Evolutionary conservation across 1,139 yeast species (phyloP).

Genomic region (Kodamaea arcana): DNA sequence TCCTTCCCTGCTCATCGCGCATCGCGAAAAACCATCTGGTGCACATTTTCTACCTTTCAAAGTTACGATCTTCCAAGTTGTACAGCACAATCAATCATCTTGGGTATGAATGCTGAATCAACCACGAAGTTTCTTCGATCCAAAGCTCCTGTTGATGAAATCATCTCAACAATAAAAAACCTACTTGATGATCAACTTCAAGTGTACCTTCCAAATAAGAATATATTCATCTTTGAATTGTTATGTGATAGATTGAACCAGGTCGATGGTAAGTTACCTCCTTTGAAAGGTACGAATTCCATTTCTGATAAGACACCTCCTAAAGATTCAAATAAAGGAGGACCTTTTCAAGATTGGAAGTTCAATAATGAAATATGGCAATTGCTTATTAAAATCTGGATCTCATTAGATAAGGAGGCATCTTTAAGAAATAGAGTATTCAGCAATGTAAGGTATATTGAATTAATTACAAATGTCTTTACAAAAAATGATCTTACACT

Average conservation of each 20-base stretch:
- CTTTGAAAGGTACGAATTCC: too few species aligned
- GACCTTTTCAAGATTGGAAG: conserved; percentile 40
- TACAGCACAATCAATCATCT: too few species aligned
- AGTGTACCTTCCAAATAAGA: conserved; percentile 58
- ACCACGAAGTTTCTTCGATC: conserved; percentile 64
- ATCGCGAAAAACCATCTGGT: too few species aligned
- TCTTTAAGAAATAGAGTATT: conserved; percentile 28
- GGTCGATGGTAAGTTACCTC: too few species aligned
- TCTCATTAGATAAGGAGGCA: conserved; percentile 13
- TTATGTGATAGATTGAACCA: conserved; percentile 64
- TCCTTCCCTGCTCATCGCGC: too few species aligned
- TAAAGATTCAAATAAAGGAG: conserved; percentile 19
- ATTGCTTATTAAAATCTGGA: conserved; percentile 42
- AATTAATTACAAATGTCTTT: conserved; percentile 20
- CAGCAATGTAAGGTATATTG: conserved; percentile 27
- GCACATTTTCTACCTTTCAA: too few species aligned
- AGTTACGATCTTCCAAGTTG: too few species aligned
- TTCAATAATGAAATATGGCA: conserved; percentile 42
- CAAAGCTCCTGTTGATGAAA: conserved; percentile 42
- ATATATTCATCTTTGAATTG: conserved; percentile 60
- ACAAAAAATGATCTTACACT: conserved; percentile 2
- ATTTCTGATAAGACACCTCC: too few species aligned
- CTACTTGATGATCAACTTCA: conserved; percentile 35
- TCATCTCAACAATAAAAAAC: conserved; percentile 38
- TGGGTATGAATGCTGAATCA: conserved; percentile 45